Evolutionary conservation across 139 green algal species (phyloP).

Genomic region (Nannochloris sp.): DNA sequence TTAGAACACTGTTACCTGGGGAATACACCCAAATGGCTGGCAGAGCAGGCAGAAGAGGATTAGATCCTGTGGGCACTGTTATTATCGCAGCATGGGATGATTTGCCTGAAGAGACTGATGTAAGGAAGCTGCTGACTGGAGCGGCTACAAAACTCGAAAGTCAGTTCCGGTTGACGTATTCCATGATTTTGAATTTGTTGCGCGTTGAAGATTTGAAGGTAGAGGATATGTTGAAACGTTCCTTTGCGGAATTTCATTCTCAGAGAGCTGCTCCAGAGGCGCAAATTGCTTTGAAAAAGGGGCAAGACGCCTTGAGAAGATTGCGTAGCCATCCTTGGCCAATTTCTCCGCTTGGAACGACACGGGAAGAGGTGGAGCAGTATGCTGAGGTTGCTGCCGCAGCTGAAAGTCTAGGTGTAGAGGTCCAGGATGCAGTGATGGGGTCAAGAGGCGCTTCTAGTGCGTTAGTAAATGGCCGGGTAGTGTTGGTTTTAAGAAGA

Average conservation of each 20-base stretch:
- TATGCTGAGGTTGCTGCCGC: slow-evolving; percentile 38
- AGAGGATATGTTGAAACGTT: slow-evolving; percentile 93
- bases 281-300: slow-evolving; percentile 37
- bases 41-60: slow-evolving; percentile 72
- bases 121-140: slow-evolving; percentile 63
- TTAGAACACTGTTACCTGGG: slow-evolving; percentile 67
- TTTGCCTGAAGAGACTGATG: slow-evolving; percentile 50
- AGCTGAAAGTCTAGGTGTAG: slow-evolving; percentile 35
- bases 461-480: slow-evolving; percentile 43
- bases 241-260: slow-evolving; percentile 90
- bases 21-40: slow-evolving; percentile 98
- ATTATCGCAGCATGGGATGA: slow-evolving; percentile 79
- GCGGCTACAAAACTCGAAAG: slow-evolving; percentile 72
- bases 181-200: slow-evolving; percentile 97
- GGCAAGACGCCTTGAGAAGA: slow-evolving; percentile 35
- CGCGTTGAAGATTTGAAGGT: slow-evolving; percentile 92
- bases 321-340: slow-evolving; percentile 42
- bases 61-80: slow-evolving; percentile 86
- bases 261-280: slow-evolving; percentile 61
- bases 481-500: slow-evolving; percentile 46
- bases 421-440: slow-evolving; percentile 49
- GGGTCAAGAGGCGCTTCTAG: slow-evolving; percentile 34
- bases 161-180: slow-evolving; percentile 95
- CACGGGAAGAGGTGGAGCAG: slow-evolving; percentile 28
- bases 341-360: slow-evolving; percentile 32